A percentile compares a stretch with the other conserved stretches of the same genome.
These are phyloP conservation scores for Bremia lactucae DNA, from an alignment of 352 stramenopile species.

Conservation along the genomic window DNA sequence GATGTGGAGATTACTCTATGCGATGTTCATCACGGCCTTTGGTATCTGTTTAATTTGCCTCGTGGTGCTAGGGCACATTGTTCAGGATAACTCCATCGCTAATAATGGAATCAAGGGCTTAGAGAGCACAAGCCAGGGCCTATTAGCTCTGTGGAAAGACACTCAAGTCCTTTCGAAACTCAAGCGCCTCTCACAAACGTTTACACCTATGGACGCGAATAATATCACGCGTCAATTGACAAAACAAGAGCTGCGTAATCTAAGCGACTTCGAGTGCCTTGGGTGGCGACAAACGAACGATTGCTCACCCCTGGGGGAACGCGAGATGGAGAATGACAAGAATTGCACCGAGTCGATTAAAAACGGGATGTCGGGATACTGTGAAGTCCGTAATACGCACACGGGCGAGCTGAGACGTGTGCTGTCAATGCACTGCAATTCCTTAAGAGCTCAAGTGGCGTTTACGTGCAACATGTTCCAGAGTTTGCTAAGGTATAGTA, in stretches of 20 bases:
- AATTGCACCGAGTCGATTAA: conserved; percentile 29
- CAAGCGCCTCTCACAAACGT: conserved; percentile 30
- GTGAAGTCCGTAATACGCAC: conserved; percentile 35
- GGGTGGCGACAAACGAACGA: conserved; percentile 42
- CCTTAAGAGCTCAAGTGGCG: conserved; percentile 25
- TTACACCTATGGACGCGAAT: conserved; percentile 18
- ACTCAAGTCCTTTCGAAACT: conserved; percentile 33
- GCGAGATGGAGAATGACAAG: conserved; percentile 27
- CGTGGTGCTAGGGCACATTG: conserved; percentile 31
- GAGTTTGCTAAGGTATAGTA: conserved; percentile 43
- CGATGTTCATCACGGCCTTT: conserved; percentile 33
- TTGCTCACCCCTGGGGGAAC: conserved; percentile 31
- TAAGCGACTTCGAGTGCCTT: conserved; percentile 47
- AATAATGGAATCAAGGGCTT: conserved; percentile 32
- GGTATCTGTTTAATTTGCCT: conserved; percentile 44
- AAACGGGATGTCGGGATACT: conserved; percentile 42
- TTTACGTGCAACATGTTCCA: conserved; percentile 52
- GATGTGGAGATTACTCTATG: conserved; percentile 36
- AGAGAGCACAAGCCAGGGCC: conserved; percentile 9
- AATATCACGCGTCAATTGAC: conserved; percentile 15
- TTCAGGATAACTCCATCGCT: conserved; percentile 31
- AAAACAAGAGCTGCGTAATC: conserved; percentile 15
- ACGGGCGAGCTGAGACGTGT: conserved; percentile 32
- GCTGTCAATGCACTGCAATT: conserved; percentile 57
- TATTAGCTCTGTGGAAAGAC: conserved; percentile 31